phyloP scores from a whole-genome alignment of 352 stramenopile species.

The Aphanomyces euteiches region DNA sequence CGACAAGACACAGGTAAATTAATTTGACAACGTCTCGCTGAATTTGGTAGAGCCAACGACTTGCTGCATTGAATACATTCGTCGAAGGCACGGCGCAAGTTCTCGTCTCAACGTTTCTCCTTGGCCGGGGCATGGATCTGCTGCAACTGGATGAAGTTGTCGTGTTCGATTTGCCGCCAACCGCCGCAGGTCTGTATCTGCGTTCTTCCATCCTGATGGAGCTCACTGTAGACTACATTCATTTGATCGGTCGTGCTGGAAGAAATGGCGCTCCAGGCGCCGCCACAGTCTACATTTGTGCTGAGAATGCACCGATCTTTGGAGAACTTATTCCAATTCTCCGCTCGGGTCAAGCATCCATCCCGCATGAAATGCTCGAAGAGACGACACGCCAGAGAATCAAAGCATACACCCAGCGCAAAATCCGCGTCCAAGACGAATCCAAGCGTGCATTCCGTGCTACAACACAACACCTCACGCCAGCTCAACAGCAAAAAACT shows the following conservation, averaged over 20 bases:
- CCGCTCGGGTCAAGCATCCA: background rate
- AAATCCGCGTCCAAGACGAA: conserved; percentile 2
- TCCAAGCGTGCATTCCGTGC: conserved; percentile 4
- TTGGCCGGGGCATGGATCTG: conserved; percentile 71
- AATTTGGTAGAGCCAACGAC: conserved; percentile 43
- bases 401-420: background rate
- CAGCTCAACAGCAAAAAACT: background rate
- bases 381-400: background rate
- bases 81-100: conserved; percentile 46
- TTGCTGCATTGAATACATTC: conserved; percentile 56
- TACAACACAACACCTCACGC: background rate
- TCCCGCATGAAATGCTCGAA: background rate
- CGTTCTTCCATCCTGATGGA: background rate
- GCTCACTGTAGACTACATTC: conserved; percentile 47
- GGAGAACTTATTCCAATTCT: background rate
- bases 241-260: conserved; percentile 55
- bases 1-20: conserved; percentile 44
- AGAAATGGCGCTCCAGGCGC: conserved; percentile 21
- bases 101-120: conserved; percentile 62
- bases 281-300: conserved; percentile 21
- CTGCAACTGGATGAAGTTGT: conserved; percentile 63
- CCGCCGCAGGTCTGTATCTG: conserved; percentile 29
- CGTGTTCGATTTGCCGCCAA: conserved; percentile 66
- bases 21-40: background rate
- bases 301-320: conserved; percentile 12